These are phyloP conservation scores for Tagetes patula DNA, from an alignment of 129 eudicot genomes.

Conservation along the genomic window DNA sequence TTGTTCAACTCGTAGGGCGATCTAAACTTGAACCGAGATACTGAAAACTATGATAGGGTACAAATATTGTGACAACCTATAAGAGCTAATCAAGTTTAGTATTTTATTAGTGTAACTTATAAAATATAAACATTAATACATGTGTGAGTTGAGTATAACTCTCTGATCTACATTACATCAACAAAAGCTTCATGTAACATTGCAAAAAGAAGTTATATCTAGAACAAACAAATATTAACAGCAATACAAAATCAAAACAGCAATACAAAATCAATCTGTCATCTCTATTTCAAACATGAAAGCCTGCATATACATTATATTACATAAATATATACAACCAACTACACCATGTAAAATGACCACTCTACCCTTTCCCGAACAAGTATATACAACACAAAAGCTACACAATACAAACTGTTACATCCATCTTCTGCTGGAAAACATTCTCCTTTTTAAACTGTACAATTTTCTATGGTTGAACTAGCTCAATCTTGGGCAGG, in stretches of 20 bases:
- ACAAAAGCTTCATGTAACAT: too few relatives aligned
- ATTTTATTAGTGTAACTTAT: too few relatives aligned
- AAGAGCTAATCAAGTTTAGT: too few relatives aligned
- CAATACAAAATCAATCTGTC: not conserved
- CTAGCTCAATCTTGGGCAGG: not conserved
- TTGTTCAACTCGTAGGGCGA: too few relatives aligned
- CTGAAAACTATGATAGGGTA: too few relatives aligned
- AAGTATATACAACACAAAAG: not conserved
- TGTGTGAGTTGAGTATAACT: too few relatives aligned
- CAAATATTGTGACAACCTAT: too few relatives aligned
- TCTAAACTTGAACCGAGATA: too few relatives aligned
- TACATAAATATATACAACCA: constrained; percentile 23
- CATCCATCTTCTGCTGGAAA: not conserved
- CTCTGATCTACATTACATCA: too few relatives aligned
- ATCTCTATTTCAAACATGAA: not conserved
- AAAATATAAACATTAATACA: too few relatives aligned
- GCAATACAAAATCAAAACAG: not conserved
- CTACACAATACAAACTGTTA: not conserved
- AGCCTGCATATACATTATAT: constrained; percentile 19
- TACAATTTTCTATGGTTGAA: constrained; percentile 9
- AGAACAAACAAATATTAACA: not conserved
- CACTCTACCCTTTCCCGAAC: constrained; percentile 15
- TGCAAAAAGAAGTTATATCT: too few relatives aligned
- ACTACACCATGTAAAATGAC: constrained; percentile 15
- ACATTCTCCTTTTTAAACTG: not conserved